These are phyloP conservation scores for Vanrija sp. DNA, from an alignment of 1,284 basidiomycete species.

Conservation along the genomic window DNA sequence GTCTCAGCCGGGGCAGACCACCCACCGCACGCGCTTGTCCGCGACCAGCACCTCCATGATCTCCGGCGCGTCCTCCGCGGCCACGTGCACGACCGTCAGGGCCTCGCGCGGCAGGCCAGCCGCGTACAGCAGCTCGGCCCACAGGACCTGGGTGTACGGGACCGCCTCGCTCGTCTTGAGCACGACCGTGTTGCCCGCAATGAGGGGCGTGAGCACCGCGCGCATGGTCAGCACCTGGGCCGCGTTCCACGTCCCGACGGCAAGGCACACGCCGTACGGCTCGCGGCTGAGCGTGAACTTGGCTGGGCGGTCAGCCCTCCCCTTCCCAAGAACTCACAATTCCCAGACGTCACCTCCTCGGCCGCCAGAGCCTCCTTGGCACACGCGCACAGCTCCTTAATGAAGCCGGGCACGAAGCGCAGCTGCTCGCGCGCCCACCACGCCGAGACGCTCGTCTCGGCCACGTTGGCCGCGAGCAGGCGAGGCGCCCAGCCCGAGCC, in stretches of 20 bases:
- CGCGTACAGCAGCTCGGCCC: slow-evolving; percentile 50
- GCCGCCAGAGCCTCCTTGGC: slow-evolving; percentile 13
- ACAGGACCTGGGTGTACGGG: slow-evolving; percentile 55
- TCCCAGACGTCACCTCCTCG: not conserved
- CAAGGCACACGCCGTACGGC: slow-evolving; percentile 26
- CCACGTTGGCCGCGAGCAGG: slow-evolving; percentile 11
- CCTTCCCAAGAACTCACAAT: slow-evolving; percentile 4
- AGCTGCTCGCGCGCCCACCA: slow-evolving; percentile 21
- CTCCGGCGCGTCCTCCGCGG: slow-evolving; percentile 51
- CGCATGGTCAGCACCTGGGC: slow-evolving; percentile 34
- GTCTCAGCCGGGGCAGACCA: no score
- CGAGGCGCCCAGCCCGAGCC: slow-evolving; percentile 6
- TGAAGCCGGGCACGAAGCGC: not conserved
- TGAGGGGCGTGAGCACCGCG: slow-evolving; percentile 56
- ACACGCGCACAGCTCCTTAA: slow-evolving; percentile 3
- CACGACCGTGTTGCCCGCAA: slow-evolving; percentile 64
- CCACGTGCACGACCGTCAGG: slow-evolving; percentile 58
- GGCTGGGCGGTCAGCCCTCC: no score
- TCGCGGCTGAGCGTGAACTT: slow-evolving; percentile 11
- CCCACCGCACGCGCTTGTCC: slow-evolving; percentile 51
- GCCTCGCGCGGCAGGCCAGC: slow-evolving; percentile 62
- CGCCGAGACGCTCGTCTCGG: slow-evolving; percentile 11
- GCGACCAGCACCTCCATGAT: slow-evolving; percentile 56
- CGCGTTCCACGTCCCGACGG: slow-evolving; percentile 27
- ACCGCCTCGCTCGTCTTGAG: slow-evolving; percentile 60